Evolutionary conservation across 768 basidiomycete genomes (phyloP), one percentile per base, ranked within the genome.

Genomic region (Pulveroboletus sp.): DNA sequence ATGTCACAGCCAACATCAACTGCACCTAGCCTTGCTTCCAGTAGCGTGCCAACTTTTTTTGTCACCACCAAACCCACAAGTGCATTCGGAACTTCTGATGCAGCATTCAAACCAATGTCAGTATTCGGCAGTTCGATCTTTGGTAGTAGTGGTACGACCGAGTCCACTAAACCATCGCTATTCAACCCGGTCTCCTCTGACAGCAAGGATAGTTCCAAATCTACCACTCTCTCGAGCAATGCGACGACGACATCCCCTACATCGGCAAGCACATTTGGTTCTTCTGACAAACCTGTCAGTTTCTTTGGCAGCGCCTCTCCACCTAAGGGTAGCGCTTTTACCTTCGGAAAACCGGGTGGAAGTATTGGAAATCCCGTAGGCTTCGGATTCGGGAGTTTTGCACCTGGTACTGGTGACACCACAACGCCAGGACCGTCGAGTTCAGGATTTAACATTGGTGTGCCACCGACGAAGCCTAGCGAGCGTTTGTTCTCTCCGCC

Each of bases 281-380:
- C 56, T 27, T 53, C 63, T 14, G 56, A 64, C 51, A 54, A 66
- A 59, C 46, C 63, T 54, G 42, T 46, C 56, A 57, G 57, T 51
- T 31, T 49, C 31, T 72, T 70, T 44, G 67, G 69, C 15, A 60
- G 57, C 21, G 58, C 57, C 39, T 62, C 66, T n/a, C 54, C 53
- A 10, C 54, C 62, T 1, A 68, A 60, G 55, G 45, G 58, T 14
- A 35, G 48, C 11, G 41, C 56, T 2, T 69, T 70, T 45, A 31
- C 56, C 2, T 68, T 71, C 28, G 69, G 67, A 35, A 68, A 62
- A 42, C 55, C 58, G 31, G 68, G 48, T 13, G 80, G 80, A 46
- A 80, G 73, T 56, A 73, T 83, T 17, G 81, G 83, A 1, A 83
- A 82, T 58, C 79, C 83, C 8, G 79, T 83, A 8, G 83, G 83